Conservation (phyloP, 257 asterid genomes). For the Solanum paucissectum region DNA sequence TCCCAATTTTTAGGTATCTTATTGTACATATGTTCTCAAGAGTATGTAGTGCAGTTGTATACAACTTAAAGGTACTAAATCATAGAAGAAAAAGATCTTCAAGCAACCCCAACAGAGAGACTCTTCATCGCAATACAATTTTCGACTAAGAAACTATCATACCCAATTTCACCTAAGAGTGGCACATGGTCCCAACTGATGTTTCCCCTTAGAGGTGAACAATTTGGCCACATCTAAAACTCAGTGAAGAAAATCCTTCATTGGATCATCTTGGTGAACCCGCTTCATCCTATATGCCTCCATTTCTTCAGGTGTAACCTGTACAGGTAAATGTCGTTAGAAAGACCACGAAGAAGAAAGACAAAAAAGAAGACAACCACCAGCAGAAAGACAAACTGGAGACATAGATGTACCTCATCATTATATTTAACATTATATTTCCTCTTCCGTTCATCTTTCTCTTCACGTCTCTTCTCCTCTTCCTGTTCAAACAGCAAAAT, state of each 20-base stretch:
- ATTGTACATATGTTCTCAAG: background rate
- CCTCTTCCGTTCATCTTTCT: constrained; percentile 80
- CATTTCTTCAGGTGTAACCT: constrained; percentile 68
- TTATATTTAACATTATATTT: constrained; percentile 84
- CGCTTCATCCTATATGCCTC: constrained; percentile 73
- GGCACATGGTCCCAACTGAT: background rate
- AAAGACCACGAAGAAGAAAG: background rate
- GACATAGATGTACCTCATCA: constrained; percentile 47
- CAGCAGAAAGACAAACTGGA: background rate
- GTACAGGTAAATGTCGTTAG: background rate
- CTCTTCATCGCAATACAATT: background rate
- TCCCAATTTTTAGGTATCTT: background rate
- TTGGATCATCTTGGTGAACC: constrained; percentile 64
- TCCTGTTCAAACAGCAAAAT: constrained; percentile 31
- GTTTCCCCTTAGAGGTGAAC: background rate
- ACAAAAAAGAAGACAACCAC: background rate
- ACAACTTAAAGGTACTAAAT: background rate
- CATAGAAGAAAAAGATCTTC: background rate
- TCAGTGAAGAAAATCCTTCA: constrained; percentile 52
- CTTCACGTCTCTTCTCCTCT: constrained; percentile 70
- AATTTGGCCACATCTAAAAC: background rate
- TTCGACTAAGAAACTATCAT: background rate
- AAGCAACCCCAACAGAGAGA: background rate
- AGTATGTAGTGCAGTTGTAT: background rate
- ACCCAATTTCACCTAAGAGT: background rate